A percentile compares a stretch with the other conserved stretches of the same genome.
These are phyloP conservation scores for Uronychia binucleata DNA, from an alignment of 73 alveolate species.

Conservation along the genomic window DNA sequence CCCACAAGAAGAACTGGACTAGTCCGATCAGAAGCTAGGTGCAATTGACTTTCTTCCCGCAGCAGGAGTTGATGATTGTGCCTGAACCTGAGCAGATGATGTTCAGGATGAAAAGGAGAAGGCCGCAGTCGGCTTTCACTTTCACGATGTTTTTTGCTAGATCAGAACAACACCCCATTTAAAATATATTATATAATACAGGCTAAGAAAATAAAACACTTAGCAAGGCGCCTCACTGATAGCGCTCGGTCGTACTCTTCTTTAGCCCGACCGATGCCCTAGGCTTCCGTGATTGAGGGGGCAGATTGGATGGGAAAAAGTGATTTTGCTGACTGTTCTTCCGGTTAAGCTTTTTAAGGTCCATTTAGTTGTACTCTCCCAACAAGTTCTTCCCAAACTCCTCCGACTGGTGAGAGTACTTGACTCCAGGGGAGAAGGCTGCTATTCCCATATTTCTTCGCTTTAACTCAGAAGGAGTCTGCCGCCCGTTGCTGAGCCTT, in stretches of 20 bases:
- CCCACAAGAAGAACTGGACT: slow-evolving; percentile 23
- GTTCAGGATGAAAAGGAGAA: slow-evolving; percentile 36
- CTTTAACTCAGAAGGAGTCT: background rate
- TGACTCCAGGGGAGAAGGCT: too few relatives aligned
- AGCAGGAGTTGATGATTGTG: slow-evolving; percentile 52
- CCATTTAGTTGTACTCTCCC: background rate
- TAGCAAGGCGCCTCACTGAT: background rate
- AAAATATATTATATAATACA: too few relatives aligned
- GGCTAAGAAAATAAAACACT: background rate
- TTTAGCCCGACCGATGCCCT: background rate
- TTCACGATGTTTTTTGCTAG: background rate
- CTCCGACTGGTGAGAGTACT: too few relatives aligned
- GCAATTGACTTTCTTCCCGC: slow-evolving; percentile 22
- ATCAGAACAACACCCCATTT: background rate
- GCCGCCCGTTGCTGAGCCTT: background rate
- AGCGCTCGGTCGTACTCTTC: background rate
- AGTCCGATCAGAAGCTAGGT: slow-evolving; percentile 45
- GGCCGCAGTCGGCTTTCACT: slow-evolving; percentile 3
- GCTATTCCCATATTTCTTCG: background rate
- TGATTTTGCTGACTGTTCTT: background rate
- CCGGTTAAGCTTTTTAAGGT: background rate
- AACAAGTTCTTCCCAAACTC: background rate
- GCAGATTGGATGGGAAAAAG: background rate
- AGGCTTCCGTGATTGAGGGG: background rate
- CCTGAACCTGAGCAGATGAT: slow-evolving; percentile 62